phyloP scores from a whole-genome alignment of 805 yeast genomes.

The Ogataea nakhonphanomensis region DNA sequence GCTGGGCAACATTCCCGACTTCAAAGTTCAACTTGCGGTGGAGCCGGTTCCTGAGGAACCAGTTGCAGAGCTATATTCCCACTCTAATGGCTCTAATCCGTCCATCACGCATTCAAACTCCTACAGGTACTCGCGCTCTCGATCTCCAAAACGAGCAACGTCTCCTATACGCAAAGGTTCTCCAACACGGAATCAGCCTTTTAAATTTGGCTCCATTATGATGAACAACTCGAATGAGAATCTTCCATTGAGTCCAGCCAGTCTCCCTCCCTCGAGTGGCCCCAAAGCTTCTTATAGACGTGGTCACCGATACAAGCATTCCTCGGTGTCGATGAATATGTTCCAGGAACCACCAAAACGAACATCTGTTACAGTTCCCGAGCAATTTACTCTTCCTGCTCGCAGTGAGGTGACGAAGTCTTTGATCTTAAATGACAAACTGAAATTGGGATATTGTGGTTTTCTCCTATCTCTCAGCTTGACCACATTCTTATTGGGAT shows the following conservation, averaged over 20 bases:
- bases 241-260: conserved; percentile 10
- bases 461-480: conserved; percentile 55
- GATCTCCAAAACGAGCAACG: conserved; percentile 25
- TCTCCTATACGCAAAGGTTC: conserved; percentile 32
- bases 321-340: conserved; percentile 92
- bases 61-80: conserved; percentile 11
- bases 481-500: conserved; percentile 58
- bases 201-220: conserved; percentile 58
- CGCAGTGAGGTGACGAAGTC: conserved; percentile 59
- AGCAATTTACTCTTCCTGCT: conserved; percentile 70
- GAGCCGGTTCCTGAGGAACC: conserved; percentile 1
- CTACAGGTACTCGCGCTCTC: conserved; percentile 13
- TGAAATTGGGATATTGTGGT: conserved; percentile 55
- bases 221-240: conserved; percentile 27
- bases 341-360: conserved; percentile 87
- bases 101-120: conserved; percentile 17
- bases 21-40: conserved; percentile 1
- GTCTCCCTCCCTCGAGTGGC: conserved; percentile 9
- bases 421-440: conserved; percentile 53
- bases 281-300: conserved; percentile 70
- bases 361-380: conserved; percentile 60
- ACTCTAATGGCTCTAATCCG: conserved; percentile 17
- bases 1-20: conserved; percentile 2
- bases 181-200: conserved; percentile 44
- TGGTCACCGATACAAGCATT: conserved; percentile 94